Conservation (phyloP, 352 stramenopile genomes). For the Bremia lactucae region DNA sequence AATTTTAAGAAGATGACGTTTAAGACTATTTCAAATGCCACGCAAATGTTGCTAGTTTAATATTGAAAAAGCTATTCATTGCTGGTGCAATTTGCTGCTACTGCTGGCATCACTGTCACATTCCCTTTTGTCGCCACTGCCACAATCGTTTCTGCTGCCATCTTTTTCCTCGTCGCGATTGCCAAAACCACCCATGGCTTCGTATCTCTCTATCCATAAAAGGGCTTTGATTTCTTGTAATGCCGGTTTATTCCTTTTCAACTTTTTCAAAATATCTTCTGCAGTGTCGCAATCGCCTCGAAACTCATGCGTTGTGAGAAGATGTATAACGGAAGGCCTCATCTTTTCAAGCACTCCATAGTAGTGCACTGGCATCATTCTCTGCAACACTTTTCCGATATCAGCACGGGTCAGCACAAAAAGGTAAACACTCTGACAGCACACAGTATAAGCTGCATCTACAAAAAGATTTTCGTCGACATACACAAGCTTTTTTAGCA, state of each 20-base stretch:
- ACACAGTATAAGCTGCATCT: constrained; percentile 30
- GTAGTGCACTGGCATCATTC: constrained; percentile 28
- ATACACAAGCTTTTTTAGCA: constrained; percentile 28
- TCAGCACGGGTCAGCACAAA: constrained; percentile 28
- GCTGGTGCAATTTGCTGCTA: no score
- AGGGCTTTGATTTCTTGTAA: constrained; percentile 29
- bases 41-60: no score
- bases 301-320: constrained; percentile 14
- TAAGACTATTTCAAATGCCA: no score
- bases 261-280: constrained; percentile 15
- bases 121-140: no score
- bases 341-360: constrained; percentile 24
- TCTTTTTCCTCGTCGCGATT: no score
- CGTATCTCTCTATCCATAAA: constrained; percentile 36
- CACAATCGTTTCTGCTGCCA: no score
- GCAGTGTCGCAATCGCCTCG: constrained; percentile 16
- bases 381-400: constrained; percentile 22
- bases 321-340: background rate
- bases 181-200: constrained; percentile 3
- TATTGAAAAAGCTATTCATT: no score
- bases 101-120: no score
- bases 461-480: constrained; percentile 37
- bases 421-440: constrained; percentile 22
- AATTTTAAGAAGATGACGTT: no score
- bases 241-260: constrained; percentile 5